Evolutionary conservation across 1,284 basidiomycete species (phyloP), one percentile per base, ranked within the genome.

Genomic region (Heterobasidion annosum): DNA sequence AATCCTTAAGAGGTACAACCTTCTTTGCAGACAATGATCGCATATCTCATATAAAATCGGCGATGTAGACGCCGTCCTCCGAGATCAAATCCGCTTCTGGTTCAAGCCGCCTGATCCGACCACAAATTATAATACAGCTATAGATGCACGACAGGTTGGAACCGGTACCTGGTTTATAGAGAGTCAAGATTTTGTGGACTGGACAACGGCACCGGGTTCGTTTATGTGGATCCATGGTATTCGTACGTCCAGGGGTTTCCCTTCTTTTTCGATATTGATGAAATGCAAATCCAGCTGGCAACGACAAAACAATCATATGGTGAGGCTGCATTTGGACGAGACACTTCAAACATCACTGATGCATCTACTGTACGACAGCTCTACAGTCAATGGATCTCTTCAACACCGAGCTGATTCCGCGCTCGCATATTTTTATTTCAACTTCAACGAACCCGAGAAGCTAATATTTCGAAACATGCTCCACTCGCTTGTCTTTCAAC

Each of bases 191-290:
- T 25, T 25, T 4, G 25, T 25, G 25, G 25, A 25, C 3, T 51
- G 81, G 37, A 40, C 2, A 8, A n/a, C 3, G n/a, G 12, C 10
- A 6, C 3, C 37, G 3, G 10, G 2, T 13, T 47, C 45, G 7
- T 47, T 47, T 7, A 5, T 47, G 12, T 47, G 45, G 45, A 25
- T 47, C 8, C 45, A 47, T 16, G 45, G 45, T 47, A 32, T 16
- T 3, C 18, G 45, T 47, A 3, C 2, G 45, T 46, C 37, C 2
- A 15, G 2, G 3, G 7, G 16, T 4, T 13, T 18, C 3, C 10
- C 10, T 16, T 43, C 3, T 25, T 48, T 32, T 25, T 2, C 25
- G 32, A 8, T 48, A 18, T 7, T 5, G 25, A 18, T 12, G 12
- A 3, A 10, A 13, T 9, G 6, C 9, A 5, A 4, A 13, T 34